These are phyloP conservation scores for Kazachstania taianensis DNA, from an alignment of 805 yeast genomes.

Conservation along the genomic window DNA sequence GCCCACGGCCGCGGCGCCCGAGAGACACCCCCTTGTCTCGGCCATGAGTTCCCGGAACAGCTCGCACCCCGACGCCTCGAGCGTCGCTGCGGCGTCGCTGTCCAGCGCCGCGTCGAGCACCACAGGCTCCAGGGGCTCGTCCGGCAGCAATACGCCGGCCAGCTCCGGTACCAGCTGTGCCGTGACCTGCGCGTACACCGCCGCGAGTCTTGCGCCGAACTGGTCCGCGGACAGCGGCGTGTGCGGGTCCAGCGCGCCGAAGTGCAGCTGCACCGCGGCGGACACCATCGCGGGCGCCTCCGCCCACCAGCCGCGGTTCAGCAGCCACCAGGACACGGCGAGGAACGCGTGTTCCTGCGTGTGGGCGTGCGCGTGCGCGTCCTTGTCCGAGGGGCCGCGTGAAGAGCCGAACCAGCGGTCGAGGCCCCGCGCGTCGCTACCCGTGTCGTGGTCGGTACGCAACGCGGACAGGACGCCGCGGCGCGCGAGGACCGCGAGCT, in stretches of 20 bases:
- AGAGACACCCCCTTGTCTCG: neutral
- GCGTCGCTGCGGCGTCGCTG: slow-evolving; percentile 28
- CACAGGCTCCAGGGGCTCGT: slow-evolving; percentile 37
- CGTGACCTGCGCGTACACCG: slow-evolving; percentile 25
- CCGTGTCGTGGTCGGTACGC: no score
- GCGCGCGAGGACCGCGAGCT: slow-evolving; percentile 80
- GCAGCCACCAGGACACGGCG: slow-evolving; percentile 87
- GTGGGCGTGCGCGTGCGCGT: slow-evolving; percentile 24
- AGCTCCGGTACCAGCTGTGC: slow-evolving; percentile 19
- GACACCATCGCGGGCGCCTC: slow-evolving; percentile 45
- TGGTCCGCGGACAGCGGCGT: slow-evolving; percentile 57
- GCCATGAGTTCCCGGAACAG: neutral
- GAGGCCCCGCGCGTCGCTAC: slow-evolving; percentile 44
- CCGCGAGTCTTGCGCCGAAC: slow-evolving; percentile 38
- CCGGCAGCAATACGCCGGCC: slow-evolving; percentile 37
- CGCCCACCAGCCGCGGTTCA: slow-evolving; percentile 85
- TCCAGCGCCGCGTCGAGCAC: slow-evolving; percentile 47
- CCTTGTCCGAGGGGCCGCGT: neutral
- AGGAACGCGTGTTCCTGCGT: slow-evolving; percentile 71
- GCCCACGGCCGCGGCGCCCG: neutral
- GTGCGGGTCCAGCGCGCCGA: slow-evolving; percentile 58
- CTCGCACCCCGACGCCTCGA: slow-evolving; percentile 17
- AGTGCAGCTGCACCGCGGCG: slow-evolving; percentile 47
- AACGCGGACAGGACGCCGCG: slow-evolving; percentile 76
- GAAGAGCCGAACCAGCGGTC: neutral